Base-by-base conservation (phyloP, 208 protist genomes). In the Leishmania braziliensis region DNA sequence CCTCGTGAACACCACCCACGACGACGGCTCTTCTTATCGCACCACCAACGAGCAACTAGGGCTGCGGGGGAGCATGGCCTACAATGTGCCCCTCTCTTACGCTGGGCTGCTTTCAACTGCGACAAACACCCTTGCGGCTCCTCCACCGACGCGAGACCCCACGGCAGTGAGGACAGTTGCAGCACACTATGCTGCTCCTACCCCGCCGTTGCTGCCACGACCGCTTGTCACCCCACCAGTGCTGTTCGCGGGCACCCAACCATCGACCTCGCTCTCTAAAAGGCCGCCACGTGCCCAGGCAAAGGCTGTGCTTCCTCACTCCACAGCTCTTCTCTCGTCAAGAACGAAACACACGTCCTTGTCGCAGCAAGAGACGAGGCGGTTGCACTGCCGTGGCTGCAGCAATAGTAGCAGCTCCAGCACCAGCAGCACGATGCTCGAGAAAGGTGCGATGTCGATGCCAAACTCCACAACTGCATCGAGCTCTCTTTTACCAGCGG, bases 341-440 rank as follows among this genome's bases (percentile, higher is more conserved):
- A 48, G 68, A 33, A 33, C 43, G 1, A 76, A 54, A 46, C n/a
- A 5, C 43, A 8, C 43, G 20, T 16, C 20, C 68, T 54, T 20
- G 23, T 33, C 33, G n/a, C 23, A 29, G 26, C 48, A 76, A 36
- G 29, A 39, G 33, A 20, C 33, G 9, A 62, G 9, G 14, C 46
- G 3, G 29, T 14, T 76, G 29, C 12, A 43, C 50, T 12, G 71
- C 33, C 46, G 71, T 60, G 18, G 51, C 51, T 46, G 14, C 46
- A 48, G 71, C 29, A 48, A 46, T 20, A 72, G 68, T 39, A 71
- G 66, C 68, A 76, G n/a, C 50, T 46, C 14, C 71, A 62, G 29
- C 18, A 9, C 16, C 48, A 43, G 71, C 33, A 39, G 29, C 6
- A 53, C 43, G 46, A 53, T 29, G 0, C n/a, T 8, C 43, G 48